These are phyloP conservation scores for Hippophae tibetana DNA, from an alignment of 306 rosid species.

Conservation along the genomic window DNA sequence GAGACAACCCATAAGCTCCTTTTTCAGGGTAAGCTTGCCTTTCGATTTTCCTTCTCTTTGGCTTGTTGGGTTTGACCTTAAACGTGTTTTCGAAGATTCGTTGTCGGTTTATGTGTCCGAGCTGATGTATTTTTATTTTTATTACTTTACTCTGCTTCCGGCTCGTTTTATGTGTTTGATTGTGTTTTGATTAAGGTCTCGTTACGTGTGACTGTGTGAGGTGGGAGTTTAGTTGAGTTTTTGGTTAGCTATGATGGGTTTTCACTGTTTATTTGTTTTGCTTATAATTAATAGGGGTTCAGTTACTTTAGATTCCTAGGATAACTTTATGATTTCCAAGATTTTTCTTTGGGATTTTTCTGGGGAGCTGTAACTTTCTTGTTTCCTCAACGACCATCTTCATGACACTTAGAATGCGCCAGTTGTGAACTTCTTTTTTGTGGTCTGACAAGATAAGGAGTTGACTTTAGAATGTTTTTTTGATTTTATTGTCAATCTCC, in stretches of 20 bases:
- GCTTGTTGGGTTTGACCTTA: constrained; percentile 12
- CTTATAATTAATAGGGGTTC: constrained; percentile 8
- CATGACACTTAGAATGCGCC: background rate
- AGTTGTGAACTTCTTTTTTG: too few species aligned
- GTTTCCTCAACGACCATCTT: constrained; percentile 1
- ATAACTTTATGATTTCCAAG: constrained; percentile 20
- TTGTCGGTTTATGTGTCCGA: constrained; percentile 35
- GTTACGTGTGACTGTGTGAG: constrained; percentile 16
- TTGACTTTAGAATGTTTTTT: too few species aligned
- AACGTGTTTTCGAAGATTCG: constrained; percentile 17
- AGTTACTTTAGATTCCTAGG: constrained; percentile 19
- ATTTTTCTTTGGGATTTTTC: constrained; percentile 14
- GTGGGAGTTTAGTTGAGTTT: constrained; percentile 20
- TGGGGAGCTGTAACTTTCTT: constrained; percentile 20
- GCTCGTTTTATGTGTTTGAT: constrained; percentile 14
- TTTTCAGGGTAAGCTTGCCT: constrained; percentile 50
- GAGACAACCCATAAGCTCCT: constrained; percentile 91
- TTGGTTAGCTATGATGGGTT: constrained; percentile 31
- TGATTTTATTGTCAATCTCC: too few species aligned
- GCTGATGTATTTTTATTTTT: background rate
- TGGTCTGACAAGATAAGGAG: too few species aligned
- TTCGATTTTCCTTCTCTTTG: too few species aligned
- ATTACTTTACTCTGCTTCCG: constrained; percentile 21
- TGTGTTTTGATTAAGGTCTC: constrained; percentile 21
- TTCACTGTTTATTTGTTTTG: constrained; percentile 31